Evolutionary conservation across 2,329 filamentous ascomycete genomes (phyloP).

Genomic region (Colletotrichum melonis): DNA sequence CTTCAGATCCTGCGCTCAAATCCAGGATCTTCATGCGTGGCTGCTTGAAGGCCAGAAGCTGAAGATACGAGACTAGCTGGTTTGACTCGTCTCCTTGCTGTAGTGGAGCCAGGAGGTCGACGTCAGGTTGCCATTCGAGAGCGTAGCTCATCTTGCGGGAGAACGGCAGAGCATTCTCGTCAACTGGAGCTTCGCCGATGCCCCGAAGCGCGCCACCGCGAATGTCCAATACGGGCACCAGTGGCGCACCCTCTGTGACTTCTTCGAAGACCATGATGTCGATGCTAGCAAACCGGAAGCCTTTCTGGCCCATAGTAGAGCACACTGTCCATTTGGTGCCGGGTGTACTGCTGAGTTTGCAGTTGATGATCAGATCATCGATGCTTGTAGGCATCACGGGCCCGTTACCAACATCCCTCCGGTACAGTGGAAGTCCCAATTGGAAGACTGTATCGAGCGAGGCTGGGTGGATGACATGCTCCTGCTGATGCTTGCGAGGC

Average conservation of each 20-base stretch:
- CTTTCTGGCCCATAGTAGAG: not conserved
- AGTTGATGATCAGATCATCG: not conserved
- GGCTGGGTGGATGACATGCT: slow-evolving; percentile 45
- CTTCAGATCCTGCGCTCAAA: slow-evolving; percentile 55
- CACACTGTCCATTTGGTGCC: not conserved
- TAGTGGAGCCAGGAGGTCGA: not conserved
- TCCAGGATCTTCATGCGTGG: slow-evolving; percentile 41
- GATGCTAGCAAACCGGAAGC: not conserved
- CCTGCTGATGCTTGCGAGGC: slow-evolving; percentile 42
- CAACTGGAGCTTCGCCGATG: slow-evolving; percentile 1
- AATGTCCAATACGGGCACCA: not conserved
- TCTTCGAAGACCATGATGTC: not conserved
- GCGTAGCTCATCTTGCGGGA: not conserved
- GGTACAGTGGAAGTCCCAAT: not conserved
- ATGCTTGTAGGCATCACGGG: slow-evolving; percentile 10
- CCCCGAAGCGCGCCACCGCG: not conserved
- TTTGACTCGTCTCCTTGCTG: too few relatives aligned
- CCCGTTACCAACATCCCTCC: not conserved
- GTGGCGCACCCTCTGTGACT: not conserved
- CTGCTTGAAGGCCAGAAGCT: slow-evolving; percentile 19
- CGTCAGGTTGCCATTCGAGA: slow-evolving; percentile 4
- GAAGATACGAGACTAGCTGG: slow-evolving; percentile 4
- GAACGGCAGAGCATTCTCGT: not conserved
- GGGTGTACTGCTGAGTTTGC: not conserved
- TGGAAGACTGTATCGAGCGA: slow-evolving; percentile 42